These are phyloP conservation scores for Eucalyptus polyanthemos DNA, from an alignment of 345 rosid species.

Conservation along the genomic window DNA sequence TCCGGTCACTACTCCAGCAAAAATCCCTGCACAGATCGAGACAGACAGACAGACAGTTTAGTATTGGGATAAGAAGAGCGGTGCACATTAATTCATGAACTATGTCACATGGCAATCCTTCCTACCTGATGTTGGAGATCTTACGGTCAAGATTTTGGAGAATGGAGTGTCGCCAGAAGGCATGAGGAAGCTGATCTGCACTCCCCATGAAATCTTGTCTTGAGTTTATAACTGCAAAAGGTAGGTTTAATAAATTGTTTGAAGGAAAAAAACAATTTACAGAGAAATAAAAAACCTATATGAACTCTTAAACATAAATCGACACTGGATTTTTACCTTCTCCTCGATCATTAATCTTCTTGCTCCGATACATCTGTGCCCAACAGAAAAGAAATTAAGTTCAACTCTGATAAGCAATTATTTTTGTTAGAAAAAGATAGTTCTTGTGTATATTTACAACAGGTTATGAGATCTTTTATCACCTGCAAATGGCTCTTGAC, in stretches of 20 bases:
- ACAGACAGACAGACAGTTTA: neutral
- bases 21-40: neutral
- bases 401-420: neutral
- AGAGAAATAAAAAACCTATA: neutral
- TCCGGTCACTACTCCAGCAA: neutral
- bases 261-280: neutral
- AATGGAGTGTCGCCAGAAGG: slow-evolving; percentile 11
- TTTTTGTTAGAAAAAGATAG: neutral
- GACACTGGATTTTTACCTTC: slow-evolving; percentile 12
- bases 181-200: neutral
- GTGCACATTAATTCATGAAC: neutral
- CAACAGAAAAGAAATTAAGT: neutral
- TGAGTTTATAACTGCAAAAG: slow-evolving; percentile 7
- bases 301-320: neutral
- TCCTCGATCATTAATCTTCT: slow-evolving; percentile 31
- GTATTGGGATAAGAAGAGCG: neutral
- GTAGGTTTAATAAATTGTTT: neutral
- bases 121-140: slow-evolving; percentile 13
- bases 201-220: neutral
- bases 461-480: neutral
- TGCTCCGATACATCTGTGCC: slow-evolving; percentile 40
- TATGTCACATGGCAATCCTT: neutral
- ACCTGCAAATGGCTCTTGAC: slow-evolving; percentile 54
- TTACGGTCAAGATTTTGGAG: slow-evolving; percentile 2
- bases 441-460: neutral